Evolutionary conservation across 2,329 filamentous ascomycete genomes (phyloP).

Genomic region (Camillea tinctor): DNA sequence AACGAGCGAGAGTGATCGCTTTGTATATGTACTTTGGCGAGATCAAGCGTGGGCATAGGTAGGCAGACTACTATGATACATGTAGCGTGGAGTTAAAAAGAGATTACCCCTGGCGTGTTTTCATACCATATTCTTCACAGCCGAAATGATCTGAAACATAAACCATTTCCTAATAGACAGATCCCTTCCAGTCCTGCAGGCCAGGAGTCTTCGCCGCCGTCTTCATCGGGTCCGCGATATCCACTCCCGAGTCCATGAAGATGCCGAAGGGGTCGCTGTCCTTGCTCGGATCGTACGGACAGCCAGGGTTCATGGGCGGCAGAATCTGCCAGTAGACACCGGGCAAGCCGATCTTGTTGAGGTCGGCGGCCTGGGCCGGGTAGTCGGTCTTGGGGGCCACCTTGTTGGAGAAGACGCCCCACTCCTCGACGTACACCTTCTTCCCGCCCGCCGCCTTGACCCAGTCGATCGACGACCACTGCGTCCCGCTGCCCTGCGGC

Average conservation of each 20-base stretch:
- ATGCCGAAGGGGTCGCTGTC: conserved; percentile 28
- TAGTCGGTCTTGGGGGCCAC: conserved; percentile 33
- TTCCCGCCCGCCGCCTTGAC: conserved; percentile 26
- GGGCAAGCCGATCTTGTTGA: conserved; percentile 31
- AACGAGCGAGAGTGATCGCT: no score
- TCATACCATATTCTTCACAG: no score
- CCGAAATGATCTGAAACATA: background rate
- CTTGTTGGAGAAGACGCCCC: conserved; percentile 46
- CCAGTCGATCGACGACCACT: conserved; percentile 30
- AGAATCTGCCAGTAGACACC: conserved; percentile 35
- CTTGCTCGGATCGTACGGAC: conserved; percentile 21
- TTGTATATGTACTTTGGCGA: no score
- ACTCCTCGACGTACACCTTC: conserved; percentile 33
- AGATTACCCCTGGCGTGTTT: no score
- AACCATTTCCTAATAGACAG: conserved; percentile 11
- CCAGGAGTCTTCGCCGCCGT: conserved; percentile 15
- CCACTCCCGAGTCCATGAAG: conserved; percentile 15
- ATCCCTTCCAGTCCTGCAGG: conserved; percentile 18
- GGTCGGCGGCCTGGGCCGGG: conserved; percentile 26
- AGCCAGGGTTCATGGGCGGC: conserved; percentile 15
- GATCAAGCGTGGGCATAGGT: no score
- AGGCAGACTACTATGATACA: no score
- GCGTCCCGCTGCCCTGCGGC: conserved; percentile 11
- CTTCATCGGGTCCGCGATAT: conserved; percentile 18
- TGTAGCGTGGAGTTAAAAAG: no score